These are phyloP conservation scores for Thalassiosira exigua DNA, from an alignment of 352 stramenopile genomes.

Conservation along the genomic window DNA sequence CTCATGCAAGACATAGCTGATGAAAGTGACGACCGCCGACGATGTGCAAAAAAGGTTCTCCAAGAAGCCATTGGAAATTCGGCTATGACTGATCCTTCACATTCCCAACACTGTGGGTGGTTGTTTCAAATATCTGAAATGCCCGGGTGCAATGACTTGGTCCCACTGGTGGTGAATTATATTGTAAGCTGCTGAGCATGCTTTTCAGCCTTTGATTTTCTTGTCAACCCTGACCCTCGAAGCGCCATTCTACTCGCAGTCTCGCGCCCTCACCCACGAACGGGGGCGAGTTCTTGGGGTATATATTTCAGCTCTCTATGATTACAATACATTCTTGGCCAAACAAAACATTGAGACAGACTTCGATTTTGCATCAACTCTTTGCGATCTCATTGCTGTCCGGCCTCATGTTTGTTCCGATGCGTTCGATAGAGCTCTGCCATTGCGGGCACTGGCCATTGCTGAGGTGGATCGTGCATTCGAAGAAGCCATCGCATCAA, in stretches of 20 bases:
- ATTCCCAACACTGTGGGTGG: conserved; percentile 33
- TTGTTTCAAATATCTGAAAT: conserved; percentile 29
- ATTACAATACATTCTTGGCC: conserved; percentile 53
- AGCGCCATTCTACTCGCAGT: conserved; percentile 3
- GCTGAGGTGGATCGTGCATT: conserved; percentile 39
- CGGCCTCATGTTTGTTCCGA: conserved; percentile 67
- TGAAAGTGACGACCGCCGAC: conserved; percentile 62
- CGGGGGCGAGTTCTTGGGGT: conserved; percentile 63
- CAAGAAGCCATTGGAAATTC: conserved; percentile 57
- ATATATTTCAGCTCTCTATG: conserved; percentile 58
- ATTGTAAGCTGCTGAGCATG: conserved; percentile 33
- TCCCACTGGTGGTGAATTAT: conserved; percentile 53
- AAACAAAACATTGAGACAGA: conserved; percentile 34
- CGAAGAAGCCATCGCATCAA: conserved; percentile 40
- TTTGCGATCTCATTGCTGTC: conserved; percentile 67
- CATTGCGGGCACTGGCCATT: conserved; percentile 63
- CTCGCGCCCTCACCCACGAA: conserved; percentile 55
- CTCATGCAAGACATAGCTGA: conserved; percentile 75
- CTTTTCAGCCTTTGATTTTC: background rate
- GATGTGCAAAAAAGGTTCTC: conserved; percentile 72
- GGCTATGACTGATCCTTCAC: conserved; percentile 16
- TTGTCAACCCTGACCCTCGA: background rate
- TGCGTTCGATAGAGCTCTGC: conserved; percentile 61
- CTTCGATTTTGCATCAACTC: conserved; percentile 61
- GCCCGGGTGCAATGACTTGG: conserved; percentile 18